Base-by-base conservation (phyloP, 2,329 filamentous ascomycete species). In the Apiospora arundinis region DNA sequence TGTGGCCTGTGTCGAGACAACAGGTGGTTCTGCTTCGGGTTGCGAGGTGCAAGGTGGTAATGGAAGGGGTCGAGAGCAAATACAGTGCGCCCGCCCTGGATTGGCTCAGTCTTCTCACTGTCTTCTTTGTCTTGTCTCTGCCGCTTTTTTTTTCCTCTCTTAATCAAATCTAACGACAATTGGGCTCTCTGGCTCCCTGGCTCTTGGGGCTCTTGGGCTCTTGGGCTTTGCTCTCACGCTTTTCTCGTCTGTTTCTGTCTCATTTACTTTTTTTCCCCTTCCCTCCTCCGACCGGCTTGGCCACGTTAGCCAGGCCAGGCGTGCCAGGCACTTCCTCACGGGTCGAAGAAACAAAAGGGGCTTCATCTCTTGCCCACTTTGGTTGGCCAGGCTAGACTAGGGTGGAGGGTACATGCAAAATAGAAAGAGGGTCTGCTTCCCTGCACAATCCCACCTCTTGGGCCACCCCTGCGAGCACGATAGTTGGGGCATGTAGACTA, bases 1-100 rank as follows among this genome's bases (percentile, higher is more conserved):
- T 63, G 56, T 63, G 56, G 56, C 56, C 56, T 63, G 56, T 63
- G 56, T 63, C 56, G 56, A 63, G 56, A 63, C 56, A 63, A 63
- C 56, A 63, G 56, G 56, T 63, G 56, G 56, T 63, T 40, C 56
- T 63, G 56, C 32, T 40, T 40, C 56, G 32, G 56, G 42, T 16
- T 45, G 42, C 42, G 16, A 45, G 40, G 12, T 56, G 49, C 25
- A 37, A 37, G 56, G 56, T 63, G 28, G 56, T 63, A 63, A 21
- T 60, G 52, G 52, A 60, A 60, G 28, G 52, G 52, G 52, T 60
- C 52, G 25, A 28, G 52, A 37, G 25, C 32, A 63, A 6, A n/a
- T 63, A 40, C 56, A 63, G 56, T 63, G 56, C 56, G 56, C 25
- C 56, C 52, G 52, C 28, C 52, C 18, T 21, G 28, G 28, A 18